These are phyloP conservation scores for Roridomyces roridus DNA, from an alignment of 768 basidiomycete genomes.

Conservation along the genomic window DNA sequence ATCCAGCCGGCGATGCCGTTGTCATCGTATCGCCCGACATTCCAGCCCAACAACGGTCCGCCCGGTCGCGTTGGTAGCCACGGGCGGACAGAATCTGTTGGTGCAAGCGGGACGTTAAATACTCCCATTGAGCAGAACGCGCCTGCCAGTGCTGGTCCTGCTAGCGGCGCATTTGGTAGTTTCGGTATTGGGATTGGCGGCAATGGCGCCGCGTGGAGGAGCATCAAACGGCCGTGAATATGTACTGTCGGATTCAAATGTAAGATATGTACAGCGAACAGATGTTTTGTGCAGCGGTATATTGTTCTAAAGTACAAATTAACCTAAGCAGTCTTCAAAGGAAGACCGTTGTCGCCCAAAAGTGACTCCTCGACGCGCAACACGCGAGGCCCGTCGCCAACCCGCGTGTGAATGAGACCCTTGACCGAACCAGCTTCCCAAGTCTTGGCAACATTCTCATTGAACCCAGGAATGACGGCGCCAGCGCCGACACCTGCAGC, in stretches of 20 bases:
- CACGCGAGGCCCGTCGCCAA: constrained; percentile 89
- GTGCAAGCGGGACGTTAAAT: constrained; percentile 14
- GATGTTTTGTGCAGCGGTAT: too few relatives aligned
- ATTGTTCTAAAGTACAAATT: too few relatives aligned
- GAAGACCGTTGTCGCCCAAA: constrained; percentile 72
- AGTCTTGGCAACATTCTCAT: constrained; percentile 73
- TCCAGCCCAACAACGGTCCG: constrained; percentile 47
- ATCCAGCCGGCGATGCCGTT: constrained; percentile 76
- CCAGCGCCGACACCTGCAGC: constrained; percentile 49
- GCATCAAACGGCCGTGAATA: not conserved
- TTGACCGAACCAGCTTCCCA: constrained; percentile 84
- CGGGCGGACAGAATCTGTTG: constrained; percentile 25
- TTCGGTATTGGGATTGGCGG: constrained; percentile 54
- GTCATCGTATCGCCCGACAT: constrained; percentile 71
- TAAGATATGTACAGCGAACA: too few relatives aligned
- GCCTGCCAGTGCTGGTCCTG: constrained; percentile 33
- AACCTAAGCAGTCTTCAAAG: constrained; percentile 34
- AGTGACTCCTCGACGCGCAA: constrained; percentile 68
- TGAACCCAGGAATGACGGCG: constrained; percentile 73
- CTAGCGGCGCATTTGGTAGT: constrained; percentile 49
- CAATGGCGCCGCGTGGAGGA: constrained; percentile 26
- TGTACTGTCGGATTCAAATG: not conserved
- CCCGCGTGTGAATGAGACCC: constrained; percentile 88
- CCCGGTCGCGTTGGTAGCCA: constrained; percentile 32
- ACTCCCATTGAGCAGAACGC: constrained; percentile 21